Percentiles rank a stretch among this genome's conserved stretches.
Evolutionary conservation across 2,329 filamentous ascomycete species (phyloP).

Genomic region (Aspergillus sp.): DNA sequence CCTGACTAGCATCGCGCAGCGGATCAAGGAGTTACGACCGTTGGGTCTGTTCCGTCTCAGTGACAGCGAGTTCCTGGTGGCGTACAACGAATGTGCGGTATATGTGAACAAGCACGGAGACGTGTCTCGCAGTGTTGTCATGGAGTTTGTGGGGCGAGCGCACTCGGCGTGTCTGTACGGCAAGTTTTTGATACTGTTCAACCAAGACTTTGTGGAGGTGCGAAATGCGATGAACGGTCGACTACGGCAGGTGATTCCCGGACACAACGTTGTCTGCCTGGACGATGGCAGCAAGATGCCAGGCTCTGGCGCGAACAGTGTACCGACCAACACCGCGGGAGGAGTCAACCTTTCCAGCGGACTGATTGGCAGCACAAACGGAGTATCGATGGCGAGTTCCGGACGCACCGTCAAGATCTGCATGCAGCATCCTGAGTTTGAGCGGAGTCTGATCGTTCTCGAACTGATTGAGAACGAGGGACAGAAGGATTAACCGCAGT

Average conservation of each 20-base stretch:
- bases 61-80: conserved; percentile 86
- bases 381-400: conserved; percentile 24
- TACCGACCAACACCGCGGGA: conserved; percentile 36
- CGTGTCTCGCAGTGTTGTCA: conserved; percentile 86
- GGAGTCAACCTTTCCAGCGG: conserved; percentile 22
- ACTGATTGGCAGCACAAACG: conserved; percentile 34
- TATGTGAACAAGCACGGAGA: conserved; percentile 99
- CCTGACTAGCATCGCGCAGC: conserved; percentile 77
- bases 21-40: conserved; percentile 77
- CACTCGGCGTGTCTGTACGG: conserved; percentile 83
- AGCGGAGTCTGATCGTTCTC: conserved; percentile 79
- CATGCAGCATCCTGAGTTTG: conserved; percentile 87
- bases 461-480: conserved; percentile 92
- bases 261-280: conserved; percentile 81
- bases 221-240: conserved; percentile 94
- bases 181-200: conserved; percentile 87
- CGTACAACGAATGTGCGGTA: conserved; percentile 92
- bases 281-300: conserved; percentile 63
- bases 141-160: conserved; percentile 97
- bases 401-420: conserved; percentile 83
- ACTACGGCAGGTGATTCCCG: conserved; percentile 87
- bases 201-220: conserved; percentile 94
- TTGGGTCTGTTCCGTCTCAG: conserved; percentile 95
- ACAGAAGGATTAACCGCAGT: conserved; percentile 49
- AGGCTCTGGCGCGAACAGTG: conserved; percentile 33